Conservation (phyloP, 352 stramenopile genomes). For the Phytophthora cactorum region DNA sequence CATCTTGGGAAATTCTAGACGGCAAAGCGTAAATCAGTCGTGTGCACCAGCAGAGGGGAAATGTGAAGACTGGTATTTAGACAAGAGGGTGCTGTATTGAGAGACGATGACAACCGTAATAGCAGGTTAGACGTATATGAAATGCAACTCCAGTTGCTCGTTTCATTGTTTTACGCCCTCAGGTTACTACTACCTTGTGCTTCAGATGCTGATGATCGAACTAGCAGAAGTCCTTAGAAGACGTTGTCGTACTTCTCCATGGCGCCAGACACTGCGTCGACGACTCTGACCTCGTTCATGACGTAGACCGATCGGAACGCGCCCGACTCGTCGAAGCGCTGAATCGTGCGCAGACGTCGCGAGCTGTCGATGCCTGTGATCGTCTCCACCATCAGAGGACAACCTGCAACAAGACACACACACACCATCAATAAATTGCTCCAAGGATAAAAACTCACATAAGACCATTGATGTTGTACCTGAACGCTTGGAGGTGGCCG, state of each 20-base stretch:
- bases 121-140: constrained; percentile 16
- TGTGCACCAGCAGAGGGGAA: not conserved
- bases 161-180: constrained; percentile 11
- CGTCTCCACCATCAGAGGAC: constrained; percentile 85
- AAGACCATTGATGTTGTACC: constrained; percentile 31
- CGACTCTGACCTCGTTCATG: constrained; percentile 86
- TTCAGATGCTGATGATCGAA: too few relatives aligned
- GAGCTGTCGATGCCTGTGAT: constrained; percentile 86
- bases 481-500: constrained; percentile 87
- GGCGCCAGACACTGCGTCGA: constrained; percentile 86
- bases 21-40: constrained; percentile 35
- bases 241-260: constrained; percentile 90
- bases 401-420: constrained; percentile 36
- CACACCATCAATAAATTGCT: too few relatives aligned
- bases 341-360: constrained; percentile 80
- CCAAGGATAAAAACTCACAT: not conserved
- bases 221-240: constrained; percentile 47
- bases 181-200: constrained; percentile 8
- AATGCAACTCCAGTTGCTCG: constrained; percentile 9
- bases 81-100: constrained; percentile 3
- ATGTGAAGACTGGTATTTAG: constrained; percentile 32
- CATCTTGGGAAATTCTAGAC: constrained; percentile 65
- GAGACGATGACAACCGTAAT: constrained; percentile 11
- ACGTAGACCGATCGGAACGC: constrained; percentile 90
- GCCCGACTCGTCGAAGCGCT: constrained; percentile 87